phyloP scores from a whole-genome alignment of 2,329 filamentous ascomycete genomes.

The Fusarium oligoseptatum region DNA sequence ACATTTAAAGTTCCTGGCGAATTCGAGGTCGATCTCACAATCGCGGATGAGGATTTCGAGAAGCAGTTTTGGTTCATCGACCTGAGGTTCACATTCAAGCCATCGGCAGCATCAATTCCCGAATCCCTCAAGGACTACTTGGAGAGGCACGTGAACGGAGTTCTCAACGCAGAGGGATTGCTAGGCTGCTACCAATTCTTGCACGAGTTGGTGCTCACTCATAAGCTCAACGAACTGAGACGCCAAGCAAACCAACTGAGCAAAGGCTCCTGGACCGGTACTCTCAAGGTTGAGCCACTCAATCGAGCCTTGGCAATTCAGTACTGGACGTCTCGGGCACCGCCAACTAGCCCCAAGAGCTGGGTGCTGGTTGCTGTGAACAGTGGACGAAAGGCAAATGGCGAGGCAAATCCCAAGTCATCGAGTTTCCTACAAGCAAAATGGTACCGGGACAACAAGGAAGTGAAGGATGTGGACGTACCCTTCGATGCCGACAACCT shows the following conservation, averaged over 20 bases:
- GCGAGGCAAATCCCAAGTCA: conserved; percentile 55
- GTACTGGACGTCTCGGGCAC: conserved; percentile 81
- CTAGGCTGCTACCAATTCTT: conserved; percentile 86
- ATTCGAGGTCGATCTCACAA: conserved; percentile 93
- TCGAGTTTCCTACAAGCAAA: conserved; percentile 73
- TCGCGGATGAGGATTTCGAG: conserved; percentile 85
- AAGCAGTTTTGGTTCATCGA: conserved; percentile 96
- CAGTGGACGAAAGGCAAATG: conserved; percentile 68
- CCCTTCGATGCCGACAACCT: conserved; percentile 75
- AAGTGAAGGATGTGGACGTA: conserved; percentile 77
- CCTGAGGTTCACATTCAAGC: conserved; percentile 85
- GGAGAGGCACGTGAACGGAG: conserved; percentile 78
- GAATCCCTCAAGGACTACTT: conserved; percentile 74
- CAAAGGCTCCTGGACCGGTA: conserved; percentile 81
- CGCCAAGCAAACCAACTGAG: conserved; percentile 81
- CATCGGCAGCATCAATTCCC: conserved; percentile 72
- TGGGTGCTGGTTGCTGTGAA: conserved; percentile 91
- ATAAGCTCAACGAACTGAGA: conserved; percentile 87
- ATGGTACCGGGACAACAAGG: conserved; percentile 88
- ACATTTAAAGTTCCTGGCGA: conserved; percentile 88
- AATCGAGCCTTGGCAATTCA: conserved; percentile 88
- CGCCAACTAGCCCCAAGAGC: conserved; percentile 75
- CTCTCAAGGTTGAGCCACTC: conserved; percentile 81
- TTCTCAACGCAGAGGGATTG: conserved; percentile 78
- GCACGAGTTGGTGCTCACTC: conserved; percentile 88